These are phyloP conservation scores for Diaporthe sp. DNA, from an alignment of 2,329 filamentous ascomycete species.

Conservation along the genomic window DNA sequence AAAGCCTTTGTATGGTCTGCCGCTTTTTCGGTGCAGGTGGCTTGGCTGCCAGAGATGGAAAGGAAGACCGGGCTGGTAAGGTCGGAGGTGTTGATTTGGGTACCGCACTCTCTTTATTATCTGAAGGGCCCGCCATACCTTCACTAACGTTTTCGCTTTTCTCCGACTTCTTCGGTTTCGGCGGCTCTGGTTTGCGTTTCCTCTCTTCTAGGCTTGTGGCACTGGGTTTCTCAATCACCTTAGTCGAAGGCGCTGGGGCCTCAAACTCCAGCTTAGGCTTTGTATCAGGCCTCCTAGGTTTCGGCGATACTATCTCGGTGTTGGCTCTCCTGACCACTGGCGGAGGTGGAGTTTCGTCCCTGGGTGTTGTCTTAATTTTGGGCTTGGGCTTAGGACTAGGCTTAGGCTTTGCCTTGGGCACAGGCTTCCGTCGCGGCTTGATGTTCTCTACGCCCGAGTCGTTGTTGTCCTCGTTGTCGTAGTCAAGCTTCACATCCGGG, in stretches of 20 bases:
- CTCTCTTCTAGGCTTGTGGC: background rate
- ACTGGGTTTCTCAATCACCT: constrained; percentile 15
- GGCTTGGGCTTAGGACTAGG: constrained; percentile 44
- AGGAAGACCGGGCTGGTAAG: constrained; percentile 1
- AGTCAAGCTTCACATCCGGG: constrained; percentile 38
- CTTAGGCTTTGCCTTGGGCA: constrained; percentile 45
- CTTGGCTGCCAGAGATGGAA: constrained; percentile 9
- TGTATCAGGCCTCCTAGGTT: constrained; percentile 50
- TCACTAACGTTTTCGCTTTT: background rate
- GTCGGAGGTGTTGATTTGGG: background rate
- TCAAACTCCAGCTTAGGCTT: constrained; percentile 53
- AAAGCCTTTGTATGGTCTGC: constrained; percentile 8
- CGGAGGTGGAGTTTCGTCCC: constrained; percentile 41
- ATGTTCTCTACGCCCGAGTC: constrained; percentile 5
- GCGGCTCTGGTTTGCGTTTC: constrained; percentile 17
- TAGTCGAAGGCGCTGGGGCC: constrained; percentile 36
- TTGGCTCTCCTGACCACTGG: constrained; percentile 40
- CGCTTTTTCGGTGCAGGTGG: constrained; percentile 29
- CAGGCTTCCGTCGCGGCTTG: constrained; percentile 5
- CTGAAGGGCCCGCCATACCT: background rate
- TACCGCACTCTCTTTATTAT: background rate
- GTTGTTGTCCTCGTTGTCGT: constrained; percentile 28
- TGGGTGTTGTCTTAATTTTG: constrained; percentile 10
- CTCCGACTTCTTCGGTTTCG: constrained; percentile 2
- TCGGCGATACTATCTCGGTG: constrained; percentile 49